These are phyloP conservation scores for Amylostereum areolatum DNA, from an alignment of 1,284 basidiomycete species.

Conservation along the genomic window DNA sequence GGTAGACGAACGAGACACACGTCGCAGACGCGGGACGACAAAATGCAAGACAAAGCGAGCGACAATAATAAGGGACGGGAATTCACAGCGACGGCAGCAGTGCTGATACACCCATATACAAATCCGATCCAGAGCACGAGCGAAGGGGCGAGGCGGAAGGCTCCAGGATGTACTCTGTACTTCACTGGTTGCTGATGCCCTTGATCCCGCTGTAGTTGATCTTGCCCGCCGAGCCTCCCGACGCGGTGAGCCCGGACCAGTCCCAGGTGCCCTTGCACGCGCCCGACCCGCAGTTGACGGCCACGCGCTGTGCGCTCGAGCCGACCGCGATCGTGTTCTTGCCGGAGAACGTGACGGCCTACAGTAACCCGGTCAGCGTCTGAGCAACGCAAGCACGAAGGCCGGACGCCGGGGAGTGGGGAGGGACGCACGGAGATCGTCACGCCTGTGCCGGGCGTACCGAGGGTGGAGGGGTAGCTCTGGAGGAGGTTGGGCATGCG, in stretches of 20 bases:
- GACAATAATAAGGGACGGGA: too few species aligned
- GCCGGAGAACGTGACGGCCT: slow-evolving; percentile 25
- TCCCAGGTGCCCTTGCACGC: slow-evolving; percentile 40
- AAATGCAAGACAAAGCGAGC: too few species aligned
- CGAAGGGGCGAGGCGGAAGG: too few species aligned
- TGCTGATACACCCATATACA: too few species aligned
- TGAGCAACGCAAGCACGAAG: background rate
- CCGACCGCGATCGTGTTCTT: slow-evolving; percentile 18
- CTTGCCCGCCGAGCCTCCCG: slow-evolving; percentile 36
- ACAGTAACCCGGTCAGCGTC: background rate
- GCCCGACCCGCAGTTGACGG: slow-evolving; percentile 26
- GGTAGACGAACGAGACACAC: too few species aligned
- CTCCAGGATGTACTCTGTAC: too few species aligned
- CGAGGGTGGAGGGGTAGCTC: slow-evolving; percentile 32
- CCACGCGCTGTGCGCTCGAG: slow-evolving; percentile 21
- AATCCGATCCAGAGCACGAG: too few species aligned
- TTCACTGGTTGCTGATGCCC: too few species aligned
- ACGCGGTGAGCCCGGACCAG: slow-evolving; percentile 40
- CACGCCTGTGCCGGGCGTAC: slow-evolving; percentile 31
- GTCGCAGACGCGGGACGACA: too few species aligned
- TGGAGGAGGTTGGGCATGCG: too few species aligned
- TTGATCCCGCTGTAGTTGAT: slow-evolving; percentile 29
- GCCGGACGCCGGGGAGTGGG: background rate
- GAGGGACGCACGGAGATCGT: slow-evolving; percentile 18
- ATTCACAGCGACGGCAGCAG: too few species aligned